Evolutionary conservation across 2,329 filamentous ascomycete genomes (phyloP).

Genomic region (Metarhizium brunneum): DNA sequence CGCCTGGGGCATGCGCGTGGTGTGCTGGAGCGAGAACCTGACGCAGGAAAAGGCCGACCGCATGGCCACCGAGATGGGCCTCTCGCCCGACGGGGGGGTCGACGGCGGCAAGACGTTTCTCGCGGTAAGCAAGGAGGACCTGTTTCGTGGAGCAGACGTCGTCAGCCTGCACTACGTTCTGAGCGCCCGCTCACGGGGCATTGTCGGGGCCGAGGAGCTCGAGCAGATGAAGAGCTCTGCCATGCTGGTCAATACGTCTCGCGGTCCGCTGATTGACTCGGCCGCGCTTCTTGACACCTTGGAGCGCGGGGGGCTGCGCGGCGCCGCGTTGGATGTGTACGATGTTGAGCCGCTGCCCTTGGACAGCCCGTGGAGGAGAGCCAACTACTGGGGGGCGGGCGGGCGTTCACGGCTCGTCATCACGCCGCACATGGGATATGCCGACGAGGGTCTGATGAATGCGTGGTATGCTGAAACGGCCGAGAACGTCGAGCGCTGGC

Average conservation of each 20-base stretch:
- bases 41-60: constrained; percentile 54
- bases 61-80: constrained; percentile 42
- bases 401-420: constrained; percentile 53
- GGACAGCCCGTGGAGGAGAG: constrained; percentile 55
- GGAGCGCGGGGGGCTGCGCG: constrained; percentile 42
- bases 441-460: constrained; percentile 53
- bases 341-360: constrained; percentile 58
- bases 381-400: constrained; percentile 50
- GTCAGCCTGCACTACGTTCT: constrained; percentile 61
- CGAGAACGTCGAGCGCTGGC: constrained; percentile 50
- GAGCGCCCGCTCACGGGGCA: constrained; percentile 49
- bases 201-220: constrained; percentile 49
- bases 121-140: constrained; percentile 50
- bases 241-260: constrained; percentile 63
- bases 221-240: constrained; percentile 49
- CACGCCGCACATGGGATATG: constrained; percentile 68
- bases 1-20: constrained; percentile 55
- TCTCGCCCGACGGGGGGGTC: constrained; percentile 28
- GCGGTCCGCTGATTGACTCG: constrained; percentile 62
- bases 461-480: constrained; percentile 60
- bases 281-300: constrained; percentile 50
- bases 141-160: constrained; percentile 54
- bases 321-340: constrained; percentile 66
- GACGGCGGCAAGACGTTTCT: constrained; percentile 38
- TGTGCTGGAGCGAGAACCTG: constrained; percentile 56